These are phyloP conservation scores for Polytrichum formosum DNA, from an alignment of 225 moss, liverwort and hornwort genomes.

Conservation along the genomic window DNA sequence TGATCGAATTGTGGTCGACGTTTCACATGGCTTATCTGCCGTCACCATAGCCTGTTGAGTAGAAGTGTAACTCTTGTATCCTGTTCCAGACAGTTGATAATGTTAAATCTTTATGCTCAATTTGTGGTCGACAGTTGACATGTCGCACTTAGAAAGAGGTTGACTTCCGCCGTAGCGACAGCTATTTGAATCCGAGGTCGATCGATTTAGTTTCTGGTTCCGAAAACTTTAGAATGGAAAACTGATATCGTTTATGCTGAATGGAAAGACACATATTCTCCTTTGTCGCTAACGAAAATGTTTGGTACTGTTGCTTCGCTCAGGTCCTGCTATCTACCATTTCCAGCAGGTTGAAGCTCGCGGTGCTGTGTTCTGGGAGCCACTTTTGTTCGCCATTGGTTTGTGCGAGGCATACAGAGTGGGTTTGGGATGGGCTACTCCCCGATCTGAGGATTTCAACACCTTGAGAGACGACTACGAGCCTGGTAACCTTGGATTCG, in stretches of 20 bases:
- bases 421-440: constrained; percentile 58
- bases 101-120: too few species aligned
- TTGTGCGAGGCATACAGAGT: constrained; percentile 57
- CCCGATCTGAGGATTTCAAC: constrained; percentile 50
- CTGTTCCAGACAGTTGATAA: too few species aligned
- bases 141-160: too few species aligned
- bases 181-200: too few species aligned
- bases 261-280: not conserved
- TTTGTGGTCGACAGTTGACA: too few species aligned
- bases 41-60: too few species aligned
- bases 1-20: too few species aligned
- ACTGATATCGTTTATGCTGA: not conserved
- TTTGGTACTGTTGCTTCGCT: not conserved
- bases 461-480: constrained; percentile 59
- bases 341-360: constrained; percentile 82
- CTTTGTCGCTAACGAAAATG: not conserved
- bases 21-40: too few species aligned
- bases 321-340: constrained; percentile 70
- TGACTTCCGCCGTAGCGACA: too few species aligned
- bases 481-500: constrained; percentile 76
- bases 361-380: constrained; percentile 69
- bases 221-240: not conserved
- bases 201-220: not conserved
- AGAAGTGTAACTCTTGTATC: too few species aligned
- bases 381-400: constrained; percentile 44